Evolutionary conservation across 805 yeast species (phyloP), one percentile per base, ranked within the genome.

Genomic region (Yamadazyma sp.): DNA sequence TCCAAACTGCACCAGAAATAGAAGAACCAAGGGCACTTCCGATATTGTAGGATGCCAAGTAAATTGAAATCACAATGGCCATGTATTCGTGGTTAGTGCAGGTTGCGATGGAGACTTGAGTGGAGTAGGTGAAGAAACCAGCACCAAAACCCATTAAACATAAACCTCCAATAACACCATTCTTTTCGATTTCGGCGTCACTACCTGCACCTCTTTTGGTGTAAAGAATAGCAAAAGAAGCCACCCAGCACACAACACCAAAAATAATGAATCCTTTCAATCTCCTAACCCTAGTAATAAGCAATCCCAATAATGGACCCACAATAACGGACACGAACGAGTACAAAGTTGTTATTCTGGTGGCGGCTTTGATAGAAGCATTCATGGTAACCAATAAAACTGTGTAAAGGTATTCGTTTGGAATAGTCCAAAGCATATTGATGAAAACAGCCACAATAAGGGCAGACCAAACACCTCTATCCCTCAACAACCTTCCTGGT

Each of bases 401-500:
- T 0, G 89, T 72, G 59, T 79, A 83, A 57, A 84, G 56, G 57
- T 72, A 84, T 49, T 79, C 84, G 43, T 78, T 77, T 35, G 82
- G 87, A 82, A 82, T 75, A 57, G 78, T 73, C 73, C 75, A 82
- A 37, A 80, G 65, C 52, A 80, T 72, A 60, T 81, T 75, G 42
- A 81, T 66, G 44, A 82, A 59, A 40, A 81, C 58, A 3, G 77
- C 82, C 44, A 82, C 70, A 20, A 67, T 52, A 41, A 82, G 52
- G n/a, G 90, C 84, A 10, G 86, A 64, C 83, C 86, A 81, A 21
- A 84, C 80, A 44, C 84, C 85, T 48, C 88, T 75, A 57, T 84
- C 85, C 41, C 67, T 76, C 52, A 84, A 54, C 44, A 82, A 65
- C 10, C 65, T 57, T 46, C 66, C 64, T 13, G 93, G 91, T 13